Percentiles rank a stretch among this genome's conserved stretches.
Evolutionary conservation across 2,329 filamentous ascomycete species (phyloP).

Genomic region (Blastomyces gilchristii): DNA sequence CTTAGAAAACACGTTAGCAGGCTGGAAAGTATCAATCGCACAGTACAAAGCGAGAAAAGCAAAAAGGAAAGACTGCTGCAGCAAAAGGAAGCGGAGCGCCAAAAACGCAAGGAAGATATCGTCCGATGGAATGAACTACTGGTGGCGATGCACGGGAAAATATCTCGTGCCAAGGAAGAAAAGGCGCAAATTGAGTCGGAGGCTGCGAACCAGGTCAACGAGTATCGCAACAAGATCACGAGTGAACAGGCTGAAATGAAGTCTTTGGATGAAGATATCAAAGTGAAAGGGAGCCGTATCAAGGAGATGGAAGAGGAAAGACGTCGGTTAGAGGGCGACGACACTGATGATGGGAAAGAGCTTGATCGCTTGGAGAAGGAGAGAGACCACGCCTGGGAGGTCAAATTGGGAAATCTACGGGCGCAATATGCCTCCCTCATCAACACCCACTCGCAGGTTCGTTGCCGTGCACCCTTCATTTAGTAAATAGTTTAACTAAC

Average conservation of each 20-base stretch:
- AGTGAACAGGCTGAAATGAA: conserved; percentile 43
- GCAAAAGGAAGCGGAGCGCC: conserved; percentile 50
- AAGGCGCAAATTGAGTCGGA: conserved; percentile 34
- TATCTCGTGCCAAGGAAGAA: conserved; percentile 35
- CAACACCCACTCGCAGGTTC: conserved; percentile 31
- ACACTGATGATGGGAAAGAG: conserved; percentile 42
- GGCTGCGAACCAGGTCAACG: conserved; percentile 30
- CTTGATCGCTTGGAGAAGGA: conserved; percentile 42
- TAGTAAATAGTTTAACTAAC: conserved; percentile 8
- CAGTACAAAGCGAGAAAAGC: conserved; percentile 64
- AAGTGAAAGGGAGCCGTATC: conserved; percentile 50
- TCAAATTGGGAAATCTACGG: conserved; percentile 34
- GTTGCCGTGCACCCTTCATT: conserved; percentile 6
- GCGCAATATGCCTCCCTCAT: conserved; percentile 35
- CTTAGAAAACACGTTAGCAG: conserved; percentile 69
- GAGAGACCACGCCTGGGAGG: conserved; percentile 39
- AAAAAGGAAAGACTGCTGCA: conserved; percentile 60
- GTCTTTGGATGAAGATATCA: conserved; percentile 50
- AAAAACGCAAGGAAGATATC: conserved; percentile 52
- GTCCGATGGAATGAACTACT: conserved; percentile 48
- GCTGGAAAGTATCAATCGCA: conserved; percentile 70
- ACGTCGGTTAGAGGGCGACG: conserved; percentile 39
- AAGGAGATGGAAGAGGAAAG: conserved; percentile 52
- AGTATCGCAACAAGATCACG: conserved; percentile 36
- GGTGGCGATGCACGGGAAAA: conserved; percentile 42